Base-by-base conservation (phyloP, 768 basidiomycete species). In the Jaapia argillacea region DNA sequence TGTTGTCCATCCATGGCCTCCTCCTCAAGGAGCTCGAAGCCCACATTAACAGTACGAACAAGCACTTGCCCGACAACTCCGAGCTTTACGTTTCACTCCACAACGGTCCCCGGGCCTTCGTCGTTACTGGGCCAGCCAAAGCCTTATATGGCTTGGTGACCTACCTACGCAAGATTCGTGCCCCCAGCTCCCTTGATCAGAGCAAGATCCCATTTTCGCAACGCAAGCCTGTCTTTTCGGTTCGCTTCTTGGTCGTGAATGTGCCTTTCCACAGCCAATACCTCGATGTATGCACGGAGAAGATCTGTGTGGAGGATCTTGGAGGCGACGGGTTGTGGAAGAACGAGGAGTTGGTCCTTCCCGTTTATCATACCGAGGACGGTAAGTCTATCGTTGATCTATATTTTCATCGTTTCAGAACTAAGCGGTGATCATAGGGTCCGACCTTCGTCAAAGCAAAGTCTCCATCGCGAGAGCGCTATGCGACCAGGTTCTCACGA, bases 261-360 rank as follows among this genome's bases (percentile, higher is more conserved):
- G 94, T 92, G 2, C 96, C 96, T 1, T 99, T 92, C 66, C 96
- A 99, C 71, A 93, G 91, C 62, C 67, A 69, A 16, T 94, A 97
- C 63, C 70, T 99, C 43, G 57, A 58, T 14, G 80, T 75, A 23
- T 84, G 79, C 1, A 77, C 89, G 2, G 76, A 90, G 49, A 85
- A 79, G 61, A 64, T 96, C 38, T 62, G 85, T 28, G 61, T 74
- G n/a, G 76, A 84, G 45, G 89, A 93, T 65, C 63, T 93, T 26
- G 68, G 65, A 7, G 81, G 75, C 2, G 74, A 89, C 54, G 90
- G 94, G 54, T 57, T 94, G 21, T 93, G 89, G 88, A 58, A 64
- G 21, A 52, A 71, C 1, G 62, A 67, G 21, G 83, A 88, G 33
- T 67, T 98, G 37, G 72, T 69, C 28, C 84, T 96, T 50, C 79